phyloP scores from a whole-genome alignment of 768 basidiomycete species.

The Tremella fuciformis region DNA sequence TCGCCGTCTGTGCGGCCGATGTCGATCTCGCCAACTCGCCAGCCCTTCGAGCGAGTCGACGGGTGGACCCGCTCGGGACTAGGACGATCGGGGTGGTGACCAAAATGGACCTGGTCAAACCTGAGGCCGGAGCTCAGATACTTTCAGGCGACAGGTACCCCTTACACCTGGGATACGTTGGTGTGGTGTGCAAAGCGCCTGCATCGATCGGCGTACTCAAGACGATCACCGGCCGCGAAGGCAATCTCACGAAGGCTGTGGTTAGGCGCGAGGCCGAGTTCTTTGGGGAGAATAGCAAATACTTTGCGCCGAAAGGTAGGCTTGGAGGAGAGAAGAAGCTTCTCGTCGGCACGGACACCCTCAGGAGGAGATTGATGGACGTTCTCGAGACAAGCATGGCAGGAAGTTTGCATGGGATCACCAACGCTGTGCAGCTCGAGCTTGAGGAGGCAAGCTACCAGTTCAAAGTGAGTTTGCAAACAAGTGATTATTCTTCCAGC shows the following conservation, averaged over 20 bases:
- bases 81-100: conserved; percentile 97
- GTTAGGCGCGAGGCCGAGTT: conserved; percentile 57
- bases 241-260: conserved; percentile 55
- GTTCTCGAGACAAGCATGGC: conserved; percentile 98
- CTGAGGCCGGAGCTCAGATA: conserved; percentile 76
- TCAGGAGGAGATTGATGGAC: conserved; percentile 88
- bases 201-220: conserved; percentile 32
- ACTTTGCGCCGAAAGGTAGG: conserved; percentile 27
- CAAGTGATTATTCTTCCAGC: not conserved
- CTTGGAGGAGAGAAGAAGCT: conserved; percentile 54
- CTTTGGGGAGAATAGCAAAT: conserved; percentile 56
- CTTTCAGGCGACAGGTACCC: conserved; percentile 89
- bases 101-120: conserved; percentile 95
- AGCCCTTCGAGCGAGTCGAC: conserved; percentile 84
- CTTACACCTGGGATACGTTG: conserved; percentile 94
- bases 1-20: conserved; percentile 98
- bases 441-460: conserved; percentile 96
- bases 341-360: conserved; percentile 87
- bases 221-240: conserved; percentile 36
- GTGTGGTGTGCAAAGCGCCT: conserved; percentile 80
- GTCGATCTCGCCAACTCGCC: conserved; percentile 98
- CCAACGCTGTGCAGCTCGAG: conserved; percentile 94
- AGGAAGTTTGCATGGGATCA: conserved; percentile 88
- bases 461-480: conserved; percentile 82
- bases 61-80: conserved; percentile 89